A percentile compares a stretch with the other conserved stretches of the same genome.
These are phyloP conservation scores for Saccharomyces hybrid DNA, from an alignment of 1,139 yeast genomes.

Conservation along the genomic window DNA sequence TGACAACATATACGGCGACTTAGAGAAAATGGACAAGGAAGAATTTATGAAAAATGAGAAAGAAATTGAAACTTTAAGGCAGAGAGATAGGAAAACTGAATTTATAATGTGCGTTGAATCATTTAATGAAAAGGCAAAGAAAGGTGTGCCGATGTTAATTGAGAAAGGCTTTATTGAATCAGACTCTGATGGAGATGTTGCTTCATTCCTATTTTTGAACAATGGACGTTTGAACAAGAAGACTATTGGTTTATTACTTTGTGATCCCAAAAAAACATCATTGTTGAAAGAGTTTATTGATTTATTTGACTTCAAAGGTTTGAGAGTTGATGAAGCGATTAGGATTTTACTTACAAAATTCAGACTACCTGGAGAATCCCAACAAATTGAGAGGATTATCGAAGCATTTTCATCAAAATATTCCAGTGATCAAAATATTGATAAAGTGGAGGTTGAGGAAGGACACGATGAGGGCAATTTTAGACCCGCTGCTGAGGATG, in stretches of 20 bases:
- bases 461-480: too few species aligned
- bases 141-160: conserved; percentile 56
- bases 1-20: conserved; percentile 52
- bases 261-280: conserved; percentile 60
- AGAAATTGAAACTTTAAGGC: conserved; percentile 17
- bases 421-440: conserved; percentile 48
- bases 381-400: conserved; percentile 84
- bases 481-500: background rate
- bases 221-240: conserved; percentile 79
- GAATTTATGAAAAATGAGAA: conserved; percentile 9
- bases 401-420: conserved; percentile 79
- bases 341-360: conserved; percentile 75
- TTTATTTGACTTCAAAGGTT: conserved; percentile 61
- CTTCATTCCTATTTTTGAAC: conserved; percentile 64
- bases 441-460: background rate
- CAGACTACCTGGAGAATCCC: conserved; percentile 93
- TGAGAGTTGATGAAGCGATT: conserved; percentile 86
- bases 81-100: conserved; percentile 57
- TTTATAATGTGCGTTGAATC: conserved; percentile 65
- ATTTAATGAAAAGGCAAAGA: conserved; percentile 69
- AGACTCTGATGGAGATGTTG: conserved; percentile 51
- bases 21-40: conserved; percentile 32
- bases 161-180: conserved; percentile 57
- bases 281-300: conserved; percentile 58
- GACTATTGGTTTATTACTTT: conserved; percentile 73